Conservation (phyloP, 805 yeast genomes). For the Lipomyces anomalus region DNA sequence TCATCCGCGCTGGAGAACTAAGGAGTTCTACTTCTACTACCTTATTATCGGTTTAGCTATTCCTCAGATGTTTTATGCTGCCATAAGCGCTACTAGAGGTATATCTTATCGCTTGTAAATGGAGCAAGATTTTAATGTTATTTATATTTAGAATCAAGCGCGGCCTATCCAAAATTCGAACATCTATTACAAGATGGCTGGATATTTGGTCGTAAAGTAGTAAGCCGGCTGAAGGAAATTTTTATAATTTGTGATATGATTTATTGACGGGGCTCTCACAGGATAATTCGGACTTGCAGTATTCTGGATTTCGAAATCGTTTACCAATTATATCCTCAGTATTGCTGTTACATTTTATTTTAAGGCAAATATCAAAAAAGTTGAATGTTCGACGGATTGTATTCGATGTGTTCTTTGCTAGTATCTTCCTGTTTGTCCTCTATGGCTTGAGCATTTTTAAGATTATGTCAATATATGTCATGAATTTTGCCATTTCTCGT, state of each 20-base stretch:
- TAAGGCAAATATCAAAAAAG: constrained; percentile 39
- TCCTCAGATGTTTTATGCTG: constrained; percentile 78
- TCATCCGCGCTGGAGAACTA: constrained; percentile 63
- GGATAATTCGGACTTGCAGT: constrained; percentile 89
- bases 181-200: constrained; percentile 72
- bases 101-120: constrained; percentile 3
- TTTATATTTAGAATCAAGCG: constrained; percentile 48
- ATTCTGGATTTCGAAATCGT: constrained; percentile 79
- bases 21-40: constrained; percentile 68
- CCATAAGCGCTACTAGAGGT: constrained; percentile 66
- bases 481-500: constrained; percentile 49
- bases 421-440: constrained; percentile 59
- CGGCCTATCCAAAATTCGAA: constrained; percentile 61
- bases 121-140: constrained; percentile 3
- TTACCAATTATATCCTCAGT: constrained; percentile 56
- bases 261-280: constrained; percentile 10
- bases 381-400: constrained; percentile 37
- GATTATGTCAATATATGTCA: constrained; percentile 51
- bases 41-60: constrained; percentile 60
- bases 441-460: constrained; percentile 75
- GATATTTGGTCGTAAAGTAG: constrained; percentile 79
- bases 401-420: constrained; percentile 73
- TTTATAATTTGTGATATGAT: constrained; percentile 2
- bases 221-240: constrained; percentile 5
- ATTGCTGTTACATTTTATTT: constrained; percentile 46